A percentile compares a stretch with the other conserved stretches of the same genome.
Conservation (phyloP, 2,329 filamentous ascomycete species). For the Coniochaeta prunicola region DNA sequence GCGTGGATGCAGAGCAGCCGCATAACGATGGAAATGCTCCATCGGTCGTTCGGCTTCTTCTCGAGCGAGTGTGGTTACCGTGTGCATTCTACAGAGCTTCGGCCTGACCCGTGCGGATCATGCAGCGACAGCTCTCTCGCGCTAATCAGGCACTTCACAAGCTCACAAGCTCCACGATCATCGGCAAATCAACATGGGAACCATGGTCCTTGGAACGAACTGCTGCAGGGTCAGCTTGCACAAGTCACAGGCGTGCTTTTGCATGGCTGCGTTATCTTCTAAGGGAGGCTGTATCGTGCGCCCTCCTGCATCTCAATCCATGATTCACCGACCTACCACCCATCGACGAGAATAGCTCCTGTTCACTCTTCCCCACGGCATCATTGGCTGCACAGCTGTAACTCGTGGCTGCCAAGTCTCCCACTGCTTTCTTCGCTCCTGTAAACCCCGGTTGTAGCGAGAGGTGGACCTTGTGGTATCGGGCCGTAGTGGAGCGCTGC, state of each 20-base stretch:
- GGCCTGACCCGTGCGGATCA: conserved; percentile 17
- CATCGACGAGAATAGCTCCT: neutral
- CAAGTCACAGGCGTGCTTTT: neutral
- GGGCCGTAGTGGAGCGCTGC: neutral
- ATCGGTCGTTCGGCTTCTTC: conserved; percentile 4
- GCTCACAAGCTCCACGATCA: neutral
- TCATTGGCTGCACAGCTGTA: neutral
- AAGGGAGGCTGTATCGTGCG: neutral
- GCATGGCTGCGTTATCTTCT: neutral
- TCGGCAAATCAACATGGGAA: neutral
- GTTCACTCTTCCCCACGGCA: neutral
- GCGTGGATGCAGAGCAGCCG: conserved; percentile 4
- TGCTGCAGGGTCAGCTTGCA: neutral
- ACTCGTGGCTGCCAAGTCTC: neutral
- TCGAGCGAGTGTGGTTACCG: neutral
- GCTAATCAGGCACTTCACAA: conserved; percentile 10
- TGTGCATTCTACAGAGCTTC: neutral
- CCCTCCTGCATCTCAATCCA: neutral
- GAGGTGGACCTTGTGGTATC: neutral
- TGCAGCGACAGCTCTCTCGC: conserved; percentile 10
- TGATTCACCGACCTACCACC: neutral
- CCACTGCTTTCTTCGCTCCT: neutral
- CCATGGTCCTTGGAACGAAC: neutral
- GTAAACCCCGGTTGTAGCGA: neutral
- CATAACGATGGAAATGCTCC: conserved; percentile 7